Evolutionary conservation across 345 rosid species (phyloP), one percentile per base, ranked within the genome.

Genomic region (Eucalyptus cloeziana): DNA sequence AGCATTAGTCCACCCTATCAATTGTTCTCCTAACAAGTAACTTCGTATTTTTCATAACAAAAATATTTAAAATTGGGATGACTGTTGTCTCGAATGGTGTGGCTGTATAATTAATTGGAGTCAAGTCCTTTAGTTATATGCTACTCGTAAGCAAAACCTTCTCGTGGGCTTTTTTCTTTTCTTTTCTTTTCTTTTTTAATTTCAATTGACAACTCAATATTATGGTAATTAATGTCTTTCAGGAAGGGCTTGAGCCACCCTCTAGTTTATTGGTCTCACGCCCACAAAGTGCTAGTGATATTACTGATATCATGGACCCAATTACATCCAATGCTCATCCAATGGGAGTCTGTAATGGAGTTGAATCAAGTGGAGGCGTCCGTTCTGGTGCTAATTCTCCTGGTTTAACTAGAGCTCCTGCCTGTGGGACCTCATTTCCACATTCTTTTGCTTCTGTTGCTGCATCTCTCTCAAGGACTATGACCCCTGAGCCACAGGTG

Each of bases 191-290:
- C 8, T 19, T 76, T 76, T 76, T 37, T 76, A 76, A 76, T 76
- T 76, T 76, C 85, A 76, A 40, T 40, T 76, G 85, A 76, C 85
- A 40, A 40, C 47, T 76, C 47, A 76, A 76, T 76, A 21, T 76
- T 30, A 40, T 76, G 85, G 47, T 76, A 76, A 76, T 76, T 76
- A 76, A 76, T 22, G 16, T 91, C 85, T 91, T 93, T 86, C 92
- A 98, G 98, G 99, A 93, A 90, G 98, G 99, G 86, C 90, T 93
- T 90, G 98, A 95, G 89, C 93, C 91, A 49, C 92, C 94, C 87
- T 88, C 95, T 90, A 90, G 93, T 64, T 89, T 95, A 86, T 90
- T 94, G 44, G 96, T 94, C 87, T 94, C 97, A 33, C 94, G 94
- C 76, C 96, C 99, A 86, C 91, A 96, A 71, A 96, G 97, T 90